A percentile compares a stretch with the other conserved stretches of the same genome.
phyloP scores from a whole-genome alignment of 164 flowering plant species.

The Stephania japonica region DNA sequence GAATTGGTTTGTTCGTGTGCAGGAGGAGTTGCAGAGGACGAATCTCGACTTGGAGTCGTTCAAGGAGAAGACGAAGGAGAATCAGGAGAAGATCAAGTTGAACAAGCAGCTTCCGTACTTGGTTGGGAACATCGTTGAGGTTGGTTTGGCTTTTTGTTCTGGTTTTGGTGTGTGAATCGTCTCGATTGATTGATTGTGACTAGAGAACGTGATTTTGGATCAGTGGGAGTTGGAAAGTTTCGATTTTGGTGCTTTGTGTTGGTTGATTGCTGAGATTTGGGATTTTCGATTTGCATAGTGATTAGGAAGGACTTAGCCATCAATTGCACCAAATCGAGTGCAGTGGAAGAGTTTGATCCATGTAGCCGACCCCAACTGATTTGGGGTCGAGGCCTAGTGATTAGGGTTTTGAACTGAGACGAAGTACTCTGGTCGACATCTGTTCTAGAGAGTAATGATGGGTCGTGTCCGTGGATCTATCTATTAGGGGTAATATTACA shows the following conservation, averaged over 20 bases:
- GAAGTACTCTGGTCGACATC: neutral
- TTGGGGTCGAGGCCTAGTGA: no score
- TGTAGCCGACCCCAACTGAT: no score
- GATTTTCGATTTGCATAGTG: neutral
- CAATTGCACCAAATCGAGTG: no score
- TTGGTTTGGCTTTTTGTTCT: constrained; percentile 9
- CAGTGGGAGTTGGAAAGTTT: neutral
- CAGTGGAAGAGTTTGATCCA: no score
- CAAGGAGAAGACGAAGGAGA: constrained; percentile 82
- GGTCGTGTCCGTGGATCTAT: neutral
- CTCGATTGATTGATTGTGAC: neutral
- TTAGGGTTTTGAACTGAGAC: neutral
- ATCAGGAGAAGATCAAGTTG: constrained; percentile 82
- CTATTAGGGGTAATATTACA: neutral
- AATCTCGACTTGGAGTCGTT: constrained; percentile 59
- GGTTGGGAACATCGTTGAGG: constrained; percentile 89
- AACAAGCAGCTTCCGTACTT: constrained; percentile 86
- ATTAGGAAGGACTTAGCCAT: no score
- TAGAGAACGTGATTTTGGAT: neutral
- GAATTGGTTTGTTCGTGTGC: neutral
- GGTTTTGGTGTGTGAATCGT: neutral
- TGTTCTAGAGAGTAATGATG: neutral
- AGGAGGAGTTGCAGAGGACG: constrained; percentile 77
- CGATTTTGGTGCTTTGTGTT: neutral
- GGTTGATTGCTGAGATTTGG: neutral